Base-by-base conservation (phyloP, 2,329 filamentous ascomycete species). In the Pseudogymnoascus sp. region DNA sequence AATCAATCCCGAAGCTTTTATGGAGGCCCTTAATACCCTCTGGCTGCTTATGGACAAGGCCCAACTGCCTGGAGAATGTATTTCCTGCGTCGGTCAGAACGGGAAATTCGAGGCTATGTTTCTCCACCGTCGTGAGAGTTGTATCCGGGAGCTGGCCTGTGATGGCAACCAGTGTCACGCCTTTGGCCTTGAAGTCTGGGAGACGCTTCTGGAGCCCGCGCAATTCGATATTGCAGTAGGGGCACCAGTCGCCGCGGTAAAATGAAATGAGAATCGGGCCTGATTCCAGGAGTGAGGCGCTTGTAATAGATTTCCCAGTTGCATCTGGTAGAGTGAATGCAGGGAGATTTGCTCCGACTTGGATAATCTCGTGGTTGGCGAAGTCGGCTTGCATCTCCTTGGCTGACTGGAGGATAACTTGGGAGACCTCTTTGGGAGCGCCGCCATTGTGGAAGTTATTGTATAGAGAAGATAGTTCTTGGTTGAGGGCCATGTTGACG, bases 201-300 rank as follows among this genome's bases (percentile, higher is more conserved):
- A 77, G 68, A 62, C 71, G 67, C 42, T 70, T 66, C 62, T 78
- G 76, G 0, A 78, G 67, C 18, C 69, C 68, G 4, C 61, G 67
- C 18, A 78, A 67, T 1, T 72, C 71, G 13, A 78, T 59, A 67
- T 78, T 79, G 71, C 77, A 79, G 71, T 71, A 78, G 1, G 77
- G 77, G 62, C 77, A 80, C 77, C 77, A 79, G 60, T 71, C 69
- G 13, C 77, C 77, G 55, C 77, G 77, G 69, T 79, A 79, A 69
- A 79, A 79, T n/a, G 74, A 75, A 48, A 79, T 70, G 29, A 79
- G 70, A 15, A 79, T 63, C 1, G 72, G 69, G 2, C 72, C 73
- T 10, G 70, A 66, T 33, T 64, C 60, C 27, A 74, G 69, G 10
- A 75, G 73, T 8, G 69, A 66, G 9, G 59, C 62, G 62, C 70